Evolutionary conservation across 495 filamentous ascomycete genomes (phyloP), one percentile per base, ranked within the genome.

Genomic region (Tuber brumale): DNA sequence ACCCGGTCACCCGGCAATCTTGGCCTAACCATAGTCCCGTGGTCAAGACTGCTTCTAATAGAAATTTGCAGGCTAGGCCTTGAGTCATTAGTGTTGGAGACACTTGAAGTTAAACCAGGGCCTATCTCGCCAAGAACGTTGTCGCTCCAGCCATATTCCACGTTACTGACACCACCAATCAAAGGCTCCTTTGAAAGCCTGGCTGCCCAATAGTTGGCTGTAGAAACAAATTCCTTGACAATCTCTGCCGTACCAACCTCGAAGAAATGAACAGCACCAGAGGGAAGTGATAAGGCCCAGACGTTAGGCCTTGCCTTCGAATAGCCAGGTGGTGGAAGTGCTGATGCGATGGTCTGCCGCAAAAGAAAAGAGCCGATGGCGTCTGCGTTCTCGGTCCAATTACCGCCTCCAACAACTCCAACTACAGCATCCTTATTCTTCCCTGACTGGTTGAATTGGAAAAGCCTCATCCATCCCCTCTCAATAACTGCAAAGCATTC

Each of bases 401-500:
- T 97, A 42, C 95, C 95, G 77, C 95, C 95, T 75, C 95, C 95
- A 43, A 98, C 95, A 35, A 92, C 88, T 35, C 90, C 88, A 43
- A 89, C 90, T 14, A 88, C 89, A 70, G 85, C 84, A 31, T 84
- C 85, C 73, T 90, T 87, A 0, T 92, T 92, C 80, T 94, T 94
- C 75, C 86, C 88, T 3, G 91, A 88, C 27, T 91, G 89, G 75
- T 84, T 88, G 86, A 99, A 99, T 0, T 93, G 95, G 84, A 99
- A 99, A 5, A 99, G 87, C 46, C 93, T 93, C 87, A 99, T 90
- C 85, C 91, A 93, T n/a, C 95, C 95, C 80, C 95, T 96, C 78
- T 97, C 93, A 76, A 99, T 92, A 57, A 99, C 95, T n/a, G 95
- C 96, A 83, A 99, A 99, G 72, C 93, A 93, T 78, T 98, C 94